Percentiles rank a stretch among this genome's conserved stretches.
Conservation (phyloP, 306 rosid species). For the Fagus sylvatica region DNA sequence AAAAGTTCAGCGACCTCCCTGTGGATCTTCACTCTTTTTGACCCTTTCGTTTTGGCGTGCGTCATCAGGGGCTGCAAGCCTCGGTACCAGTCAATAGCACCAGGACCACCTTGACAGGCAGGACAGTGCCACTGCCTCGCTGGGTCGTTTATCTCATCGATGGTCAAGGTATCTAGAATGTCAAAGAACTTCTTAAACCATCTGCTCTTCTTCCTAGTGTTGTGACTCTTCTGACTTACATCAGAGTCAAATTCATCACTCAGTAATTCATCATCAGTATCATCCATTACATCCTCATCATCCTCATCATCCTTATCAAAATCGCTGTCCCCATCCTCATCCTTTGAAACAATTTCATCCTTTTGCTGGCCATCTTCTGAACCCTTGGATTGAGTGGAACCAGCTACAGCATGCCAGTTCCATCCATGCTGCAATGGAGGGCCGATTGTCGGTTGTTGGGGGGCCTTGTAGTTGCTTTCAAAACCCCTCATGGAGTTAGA, state of each 20-base stretch:
- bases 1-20: constrained; percentile 66
- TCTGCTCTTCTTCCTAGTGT: constrained; percentile 53
- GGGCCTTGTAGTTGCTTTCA: constrained; percentile 26
- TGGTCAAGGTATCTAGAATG: constrained; percentile 52
- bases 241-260: constrained; percentile 75
- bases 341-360: constrained; percentile 10
- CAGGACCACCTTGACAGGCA: constrained; percentile 87
- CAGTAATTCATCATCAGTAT: constrained; percentile 63
- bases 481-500: constrained; percentile 27
- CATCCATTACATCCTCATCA: constrained; percentile 44
- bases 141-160: constrained; percentile 53
- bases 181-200: constrained; percentile 65
- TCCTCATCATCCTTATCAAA: constrained; percentile 29
- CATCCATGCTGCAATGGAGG: constrained; percentile 84
- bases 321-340: background rate
- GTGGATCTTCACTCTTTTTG: constrained; percentile 69
- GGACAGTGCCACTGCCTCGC: constrained; percentile 93
- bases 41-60: constrained; percentile 88
- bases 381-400: constrained; percentile 34
- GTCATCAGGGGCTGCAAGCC: constrained; percentile 83
- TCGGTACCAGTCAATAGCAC: constrained; percentile 83
- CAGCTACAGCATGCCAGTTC: constrained; percentile 69
- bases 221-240: constrained; percentile 64
- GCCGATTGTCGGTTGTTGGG: constrained; percentile 35
- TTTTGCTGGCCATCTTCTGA: constrained; percentile 21